Evolutionary conservation across 768 basidiomycete genomes (phyloP).

Genomic region (Trametes punicea): DNA sequence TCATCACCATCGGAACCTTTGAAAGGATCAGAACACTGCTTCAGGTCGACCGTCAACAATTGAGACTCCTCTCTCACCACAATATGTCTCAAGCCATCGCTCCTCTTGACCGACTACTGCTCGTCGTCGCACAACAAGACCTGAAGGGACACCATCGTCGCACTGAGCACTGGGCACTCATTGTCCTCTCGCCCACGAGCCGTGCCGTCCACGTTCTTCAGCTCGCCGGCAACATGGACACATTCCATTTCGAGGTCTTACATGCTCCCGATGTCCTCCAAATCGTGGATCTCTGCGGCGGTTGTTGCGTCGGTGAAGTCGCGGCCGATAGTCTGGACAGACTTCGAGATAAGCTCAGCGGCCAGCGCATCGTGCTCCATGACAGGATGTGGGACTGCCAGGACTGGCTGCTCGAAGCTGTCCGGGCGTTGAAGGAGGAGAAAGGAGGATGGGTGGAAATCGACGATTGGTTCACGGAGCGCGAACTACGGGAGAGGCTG

Average conservation of each 20-base stretch:
- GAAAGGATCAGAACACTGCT: no score
- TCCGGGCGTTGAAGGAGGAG: conserved; percentile 1
- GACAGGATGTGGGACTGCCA: conserved; percentile 8
- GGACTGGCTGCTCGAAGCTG: conserved; percentile 1
- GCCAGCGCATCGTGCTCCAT: neutral
- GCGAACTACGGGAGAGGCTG: neutral
- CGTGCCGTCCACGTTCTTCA: neutral
- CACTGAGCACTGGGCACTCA: conserved; percentile 3
- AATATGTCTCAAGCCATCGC: neutral
- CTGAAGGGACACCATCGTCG: conserved; percentile 1
- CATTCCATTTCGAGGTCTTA: conserved; percentile 2
- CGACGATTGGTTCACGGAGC: neutral
- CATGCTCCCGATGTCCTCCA: neutral
- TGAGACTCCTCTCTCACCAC: no score
- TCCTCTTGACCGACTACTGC: neutral
- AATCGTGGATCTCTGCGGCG: neutral
- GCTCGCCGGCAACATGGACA: conserved; percentile 7
- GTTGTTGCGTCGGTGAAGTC: neutral
- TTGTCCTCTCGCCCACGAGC: neutral
- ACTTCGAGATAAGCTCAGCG: neutral
- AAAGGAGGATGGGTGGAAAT: neutral
- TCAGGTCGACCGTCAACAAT: no score
- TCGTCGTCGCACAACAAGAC: neutral
- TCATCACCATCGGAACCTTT: no score
- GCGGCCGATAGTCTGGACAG: neutral